These are phyloP conservation scores for Buxus sempervirens DNA, from an alignment of 164 flowering plant genomes.

Conservation along the genomic window DNA sequence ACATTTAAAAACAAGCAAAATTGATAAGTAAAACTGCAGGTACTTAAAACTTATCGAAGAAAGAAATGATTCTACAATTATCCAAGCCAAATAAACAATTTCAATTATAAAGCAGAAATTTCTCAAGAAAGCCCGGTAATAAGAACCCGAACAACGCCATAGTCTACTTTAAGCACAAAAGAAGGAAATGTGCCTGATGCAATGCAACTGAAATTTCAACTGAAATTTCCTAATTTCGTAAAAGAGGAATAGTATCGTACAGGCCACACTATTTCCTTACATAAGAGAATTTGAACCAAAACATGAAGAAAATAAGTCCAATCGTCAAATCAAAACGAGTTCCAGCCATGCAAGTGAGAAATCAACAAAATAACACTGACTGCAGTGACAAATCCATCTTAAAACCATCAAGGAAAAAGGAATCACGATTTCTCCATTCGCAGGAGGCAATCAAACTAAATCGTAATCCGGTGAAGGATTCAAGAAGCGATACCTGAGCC, in stretches of 20 bases:
- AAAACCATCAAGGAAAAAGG: neutral
- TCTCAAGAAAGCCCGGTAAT: neutral
- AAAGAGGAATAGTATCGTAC: neutral
- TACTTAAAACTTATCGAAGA: neutral
- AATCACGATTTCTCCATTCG: neutral
- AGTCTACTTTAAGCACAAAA: neutral
- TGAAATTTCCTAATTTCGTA: neutral
- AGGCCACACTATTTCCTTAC: neutral
- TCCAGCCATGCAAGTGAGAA: neutral
- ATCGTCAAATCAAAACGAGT: neutral
- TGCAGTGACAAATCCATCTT: slow-evolving; percentile 14
- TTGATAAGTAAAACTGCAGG: slow-evolving; percentile 8
- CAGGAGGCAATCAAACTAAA: neutral
- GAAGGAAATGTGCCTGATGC: neutral
- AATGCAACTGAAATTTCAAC: slow-evolving; percentile 3
- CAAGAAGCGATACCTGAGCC: slow-evolving; percentile 48
- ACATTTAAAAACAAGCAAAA: slow-evolving; percentile 4
- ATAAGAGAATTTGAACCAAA: too few species aligned
- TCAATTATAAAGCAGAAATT: neutral
- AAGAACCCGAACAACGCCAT: neutral
- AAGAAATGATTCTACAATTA: neutral
- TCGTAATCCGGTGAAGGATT: neutral
- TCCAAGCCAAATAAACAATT: neutral
- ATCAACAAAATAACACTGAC: slow-evolving; percentile 10
- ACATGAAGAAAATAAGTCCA: neutral